Evolutionary conservation across 2,329 filamentous ascomycete genomes (phyloP).

Genomic region (Coniochaeta sp.): DNA sequence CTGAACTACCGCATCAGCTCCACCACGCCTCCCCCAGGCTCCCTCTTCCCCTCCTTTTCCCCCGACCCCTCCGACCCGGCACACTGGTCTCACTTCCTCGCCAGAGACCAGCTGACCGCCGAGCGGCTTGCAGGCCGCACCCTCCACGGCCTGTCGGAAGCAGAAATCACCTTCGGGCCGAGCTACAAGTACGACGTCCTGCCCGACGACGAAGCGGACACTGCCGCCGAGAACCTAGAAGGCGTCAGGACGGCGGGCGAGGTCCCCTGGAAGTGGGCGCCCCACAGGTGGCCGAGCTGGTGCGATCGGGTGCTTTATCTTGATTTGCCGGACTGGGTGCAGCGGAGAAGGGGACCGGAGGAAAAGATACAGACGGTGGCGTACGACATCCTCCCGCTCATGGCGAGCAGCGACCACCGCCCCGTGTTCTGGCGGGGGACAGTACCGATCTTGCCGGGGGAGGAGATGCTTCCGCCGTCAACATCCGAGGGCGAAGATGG

Average conservation of each 20-base stretch:
- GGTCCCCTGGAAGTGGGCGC: constrained; percentile 64
- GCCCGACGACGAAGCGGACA: constrained; percentile 22
- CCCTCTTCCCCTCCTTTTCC: constrained; percentile 53
- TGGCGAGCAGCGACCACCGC: constrained; percentile 82
- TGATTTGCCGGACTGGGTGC: constrained; percentile 48
- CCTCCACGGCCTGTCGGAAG: constrained; percentile 72
- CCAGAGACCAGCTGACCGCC: constrained; percentile 69
- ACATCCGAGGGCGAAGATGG: not conserved
- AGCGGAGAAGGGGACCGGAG: constrained; percentile 13
- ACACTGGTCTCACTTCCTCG: constrained; percentile 62
- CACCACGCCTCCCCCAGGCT: constrained; percentile 51
- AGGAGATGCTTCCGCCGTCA: constrained; percentile 25
- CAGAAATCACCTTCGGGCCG: constrained; percentile 71
- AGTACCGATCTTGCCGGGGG: constrained; percentile 51
- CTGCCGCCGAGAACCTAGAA: constrained; percentile 21
- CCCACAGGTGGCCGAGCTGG: constrained; percentile 85
- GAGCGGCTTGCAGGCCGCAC: constrained; percentile 65
- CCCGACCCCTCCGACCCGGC: constrained; percentile 43
- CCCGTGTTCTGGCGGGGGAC: constrained; percentile 67
- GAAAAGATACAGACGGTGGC: constrained; percentile 34
- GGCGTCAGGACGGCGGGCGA: constrained; percentile 18
- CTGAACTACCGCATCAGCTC: constrained; percentile 88
- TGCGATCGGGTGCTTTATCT: constrained; percentile 85
- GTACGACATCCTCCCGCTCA: constrained; percentile 71
- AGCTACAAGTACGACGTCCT: constrained; percentile 80